Percentiles rank a stretch among this genome's conserved stretches.
These are phyloP conservation scores for Aspergillus intermedius DNA, from an alignment of 2,329 filamentous ascomycete genomes.

Conservation along the genomic window DNA sequence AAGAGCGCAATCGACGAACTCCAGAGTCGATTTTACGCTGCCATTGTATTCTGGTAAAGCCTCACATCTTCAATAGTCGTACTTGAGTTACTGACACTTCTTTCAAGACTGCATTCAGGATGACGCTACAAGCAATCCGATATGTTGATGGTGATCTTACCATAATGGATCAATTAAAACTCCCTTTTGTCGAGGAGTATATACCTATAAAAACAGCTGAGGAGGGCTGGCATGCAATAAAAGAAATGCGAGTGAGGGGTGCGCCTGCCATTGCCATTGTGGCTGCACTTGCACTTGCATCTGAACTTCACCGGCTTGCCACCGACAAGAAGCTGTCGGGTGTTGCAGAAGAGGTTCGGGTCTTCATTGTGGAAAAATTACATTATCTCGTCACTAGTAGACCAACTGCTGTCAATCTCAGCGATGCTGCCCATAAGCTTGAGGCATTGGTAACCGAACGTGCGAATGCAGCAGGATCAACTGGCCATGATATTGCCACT, in stretches of 20 bases:
- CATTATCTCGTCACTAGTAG: constrained; percentile 83
- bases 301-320: constrained; percentile 60
- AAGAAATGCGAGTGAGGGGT: constrained; percentile 60
- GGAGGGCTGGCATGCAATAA: constrained; percentile 61
- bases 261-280: constrained; percentile 97
- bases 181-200: constrained; percentile 55
- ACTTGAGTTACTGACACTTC: not conserved
- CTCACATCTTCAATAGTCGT: not conserved
- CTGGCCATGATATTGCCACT: constrained; percentile 49
- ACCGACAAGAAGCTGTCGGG: constrained; percentile 36
- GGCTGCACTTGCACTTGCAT: constrained; percentile 79
- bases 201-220: constrained; percentile 48
- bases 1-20: not conserved
- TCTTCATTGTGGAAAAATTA: constrained; percentile 68
- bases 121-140: constrained; percentile 56
- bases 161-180: constrained; percentile 58
- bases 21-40: not conserved
- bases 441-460: constrained; percentile 55
- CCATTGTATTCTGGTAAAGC: no score
- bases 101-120: constrained; percentile 8
- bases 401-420: constrained; percentile 90
- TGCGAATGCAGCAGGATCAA: constrained; percentile 25
- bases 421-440: constrained; percentile 79
- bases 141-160: constrained; percentile 51
- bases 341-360: constrained; percentile 54